Evolutionary conservation across 2,329 filamentous ascomycete species (phyloP).

Genomic region (Paecilomyces niveus): DNA sequence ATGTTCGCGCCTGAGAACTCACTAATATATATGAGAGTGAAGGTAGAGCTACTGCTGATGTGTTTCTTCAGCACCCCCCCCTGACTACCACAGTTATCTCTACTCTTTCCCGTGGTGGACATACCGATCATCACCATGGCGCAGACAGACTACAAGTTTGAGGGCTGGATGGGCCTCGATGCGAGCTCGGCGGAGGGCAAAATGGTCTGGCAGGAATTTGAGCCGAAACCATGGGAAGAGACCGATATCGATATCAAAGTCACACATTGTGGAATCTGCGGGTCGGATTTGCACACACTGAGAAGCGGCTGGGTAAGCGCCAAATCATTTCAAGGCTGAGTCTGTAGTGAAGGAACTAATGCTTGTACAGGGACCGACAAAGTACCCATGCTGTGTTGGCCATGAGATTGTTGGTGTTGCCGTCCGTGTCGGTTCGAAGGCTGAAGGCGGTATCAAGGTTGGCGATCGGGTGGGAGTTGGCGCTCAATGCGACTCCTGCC

Average conservation of each 20-base stretch:
- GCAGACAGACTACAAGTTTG: slow-evolving; percentile 43
- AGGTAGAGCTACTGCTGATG: neutral
- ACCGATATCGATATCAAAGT: slow-evolving; percentile 59
- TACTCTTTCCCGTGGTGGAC: neutral
- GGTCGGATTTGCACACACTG: slow-evolving; percentile 53
- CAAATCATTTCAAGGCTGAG: neutral
- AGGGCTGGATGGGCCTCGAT: slow-evolving; percentile 52
- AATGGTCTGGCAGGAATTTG: slow-evolving; percentile 50
- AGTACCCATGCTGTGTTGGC: slow-evolving; percentile 48
- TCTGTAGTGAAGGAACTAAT: neutral
- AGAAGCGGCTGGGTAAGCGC: slow-evolving; percentile 39
- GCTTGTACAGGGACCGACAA: slow-evolving; percentile 18
- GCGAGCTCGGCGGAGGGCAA: slow-evolving; percentile 44
- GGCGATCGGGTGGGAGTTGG: slow-evolving; percentile 47
- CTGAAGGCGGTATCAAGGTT: slow-evolving; percentile 18
- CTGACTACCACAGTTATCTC: neutral
- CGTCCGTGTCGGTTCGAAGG: slow-evolving; percentile 47
- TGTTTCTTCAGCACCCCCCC: neutral
- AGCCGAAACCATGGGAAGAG: slow-evolving; percentile 61
- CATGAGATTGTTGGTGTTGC: slow-evolving; percentile 59
- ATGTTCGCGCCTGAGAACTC: neutral
- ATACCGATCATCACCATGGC: neutral
- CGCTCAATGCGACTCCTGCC: slow-evolving; percentile 53
- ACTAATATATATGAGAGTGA: neutral
- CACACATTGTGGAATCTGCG: slow-evolving; percentile 59